Evolutionary conservation across 2,329 filamentous ascomycete species (phyloP), one percentile per base, ranked within the genome.

Genomic region (Atkinsonella hypoxylon): DNA sequence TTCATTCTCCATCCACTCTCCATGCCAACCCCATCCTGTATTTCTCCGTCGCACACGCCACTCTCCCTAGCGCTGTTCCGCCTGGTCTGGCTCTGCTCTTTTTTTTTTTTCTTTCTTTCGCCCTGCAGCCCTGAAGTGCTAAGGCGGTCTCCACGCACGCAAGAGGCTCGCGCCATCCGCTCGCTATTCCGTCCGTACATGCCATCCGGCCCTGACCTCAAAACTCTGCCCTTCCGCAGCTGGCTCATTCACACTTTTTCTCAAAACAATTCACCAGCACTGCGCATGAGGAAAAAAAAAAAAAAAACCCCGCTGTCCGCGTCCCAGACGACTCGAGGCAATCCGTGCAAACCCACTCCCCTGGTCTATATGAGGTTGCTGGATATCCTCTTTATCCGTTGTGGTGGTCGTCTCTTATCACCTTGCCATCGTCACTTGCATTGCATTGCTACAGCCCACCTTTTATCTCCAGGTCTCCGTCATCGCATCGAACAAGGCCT

Each of bases 151-250:
- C 45, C 49, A 47, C 45, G 49, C 45, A 47, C 26, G 26, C 40
- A 36, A 34, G 43, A 30, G 26, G 39, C 39, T 49, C 44, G 31
- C 34, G 45, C 51, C 48, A 48, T 50, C 47, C 38, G 13, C 40
- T n/a, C n/a, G n/a, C n/a, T 26, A 26, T 6, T 26, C 51, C 47
- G 48, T 30, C 39, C 45, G 38, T 34, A 42, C 51, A 48, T 44
- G 31, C 45, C 51, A 36, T 48, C 48, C 44, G 36, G 20, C 43
- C 40, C 41, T 48, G 34, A 36, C 48, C 47, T 50, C 45, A 49
- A 53, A 53, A 53, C 48, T 53, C 48, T 51, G 48, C 48, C 15
- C 20, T 39, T 40, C 31, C 47, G 31, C 49, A 34, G 40, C 15
- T n/a, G 38, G 39, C 40, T 32, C 34, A n/a, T 11, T 32, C 38